Percentiles rank a stretch among this genome's conserved stretches.
Evolutionary conservation across 2,329 filamentous ascomycete genomes (phyloP).

Genomic region (Eutypella sp.): DNA sequence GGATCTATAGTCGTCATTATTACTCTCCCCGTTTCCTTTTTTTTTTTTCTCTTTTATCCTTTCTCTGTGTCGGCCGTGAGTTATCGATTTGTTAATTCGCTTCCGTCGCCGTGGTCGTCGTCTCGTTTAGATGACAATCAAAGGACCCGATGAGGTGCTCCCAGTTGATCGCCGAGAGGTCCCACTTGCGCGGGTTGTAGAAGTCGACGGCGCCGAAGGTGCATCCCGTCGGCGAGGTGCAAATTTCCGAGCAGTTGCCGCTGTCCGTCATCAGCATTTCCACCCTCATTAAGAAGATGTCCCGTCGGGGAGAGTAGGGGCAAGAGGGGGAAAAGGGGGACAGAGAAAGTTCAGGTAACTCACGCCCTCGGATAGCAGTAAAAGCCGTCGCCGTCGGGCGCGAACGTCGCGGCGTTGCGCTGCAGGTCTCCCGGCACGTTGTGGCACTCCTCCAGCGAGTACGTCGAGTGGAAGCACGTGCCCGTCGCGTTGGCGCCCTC

Average conservation of each 20-base stretch:
- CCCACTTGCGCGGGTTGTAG: conserved; percentile 40
- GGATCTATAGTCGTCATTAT: no score
- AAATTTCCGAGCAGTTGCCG: conserved; percentile 36
- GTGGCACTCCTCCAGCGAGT: conserved; percentile 40
- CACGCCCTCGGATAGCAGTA: conserved; percentile 40
- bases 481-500: conserved; percentile 46
- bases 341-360: conserved; percentile 5
- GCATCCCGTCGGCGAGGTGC: conserved; percentile 48
- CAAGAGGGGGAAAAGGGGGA: not conserved
- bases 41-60: not conserved
- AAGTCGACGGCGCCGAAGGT: conserved; percentile 45
- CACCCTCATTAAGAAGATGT: no score
- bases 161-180: conserved; percentile 43
- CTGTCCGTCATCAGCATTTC: conserved; percentile 11
- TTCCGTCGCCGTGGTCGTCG: conserved; percentile 14
- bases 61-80: not conserved
- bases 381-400: conserved; percentile 44
- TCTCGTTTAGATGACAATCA: conserved; percentile 28
- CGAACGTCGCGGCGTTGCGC: conserved; percentile 43
- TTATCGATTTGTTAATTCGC: no score
- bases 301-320: not conserved
- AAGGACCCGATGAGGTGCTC: conserved; percentile 34
- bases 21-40: not conserved
- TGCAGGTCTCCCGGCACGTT: conserved; percentile 37
- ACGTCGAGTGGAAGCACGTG: conserved; percentile 38